Evolutionary conservation across 345 rosid genomes (phyloP).

Genomic region (Eucalyptus urophylla): DNA sequence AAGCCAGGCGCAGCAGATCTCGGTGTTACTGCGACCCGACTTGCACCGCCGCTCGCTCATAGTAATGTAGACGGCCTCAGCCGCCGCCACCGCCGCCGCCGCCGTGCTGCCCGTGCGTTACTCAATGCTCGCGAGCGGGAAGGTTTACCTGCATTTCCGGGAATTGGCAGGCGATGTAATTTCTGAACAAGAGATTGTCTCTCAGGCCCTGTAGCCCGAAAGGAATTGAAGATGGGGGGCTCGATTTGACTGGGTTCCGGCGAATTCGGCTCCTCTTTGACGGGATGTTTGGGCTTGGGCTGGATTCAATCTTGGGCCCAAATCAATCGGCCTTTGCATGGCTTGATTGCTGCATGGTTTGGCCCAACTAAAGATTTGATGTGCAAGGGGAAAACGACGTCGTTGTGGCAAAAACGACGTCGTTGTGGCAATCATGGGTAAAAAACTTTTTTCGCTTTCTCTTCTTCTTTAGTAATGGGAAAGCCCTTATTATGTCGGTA

Average conservation of each 20-base stretch:
- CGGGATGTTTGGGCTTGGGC: neutral
- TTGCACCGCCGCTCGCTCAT: neutral
- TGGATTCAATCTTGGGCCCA: neutral
- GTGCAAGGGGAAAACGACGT: neutral
- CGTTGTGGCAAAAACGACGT: neutral
- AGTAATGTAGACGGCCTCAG: neutral
- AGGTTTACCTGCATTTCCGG: neutral
- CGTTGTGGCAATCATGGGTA: neutral
- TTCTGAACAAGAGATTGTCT: neutral
- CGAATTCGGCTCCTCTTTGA: neutral
- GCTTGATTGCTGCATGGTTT: neutral
- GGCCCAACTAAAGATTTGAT: neutral
- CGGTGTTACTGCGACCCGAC: accelerated
- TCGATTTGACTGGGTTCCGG: neutral
- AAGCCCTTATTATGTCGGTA: neutral
- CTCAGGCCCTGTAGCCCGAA: neutral
- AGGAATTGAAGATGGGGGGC: neutral
- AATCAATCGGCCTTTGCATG: neutral
- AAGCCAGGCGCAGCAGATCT: neutral
- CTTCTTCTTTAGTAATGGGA: neutral
- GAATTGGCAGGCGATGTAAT: neutral
- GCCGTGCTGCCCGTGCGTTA: neutral
- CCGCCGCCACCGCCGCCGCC: accelerated
- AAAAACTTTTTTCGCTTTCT: accelerated
- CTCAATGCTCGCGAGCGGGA: neutral